Conservation (phyloP, 805 yeast genomes). For the Clavispora asparagi region DNA sequence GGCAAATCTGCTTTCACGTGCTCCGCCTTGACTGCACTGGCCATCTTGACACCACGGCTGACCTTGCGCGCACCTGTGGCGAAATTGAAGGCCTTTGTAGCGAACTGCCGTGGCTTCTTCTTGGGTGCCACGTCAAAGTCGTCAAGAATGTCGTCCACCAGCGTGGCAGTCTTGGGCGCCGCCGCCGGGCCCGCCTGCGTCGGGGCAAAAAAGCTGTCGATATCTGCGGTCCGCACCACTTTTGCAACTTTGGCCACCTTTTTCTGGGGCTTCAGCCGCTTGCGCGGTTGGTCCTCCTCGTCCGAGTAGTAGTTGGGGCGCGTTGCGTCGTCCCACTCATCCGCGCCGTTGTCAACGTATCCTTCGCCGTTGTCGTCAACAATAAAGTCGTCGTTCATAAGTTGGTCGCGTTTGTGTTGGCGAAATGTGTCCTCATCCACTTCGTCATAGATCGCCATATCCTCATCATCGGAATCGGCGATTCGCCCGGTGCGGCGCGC, state of each 20-base stretch:
- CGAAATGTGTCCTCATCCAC: slow-evolving; percentile 78
- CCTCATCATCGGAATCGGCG: slow-evolving; percentile 37
- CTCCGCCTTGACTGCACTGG: slow-evolving; percentile 11
- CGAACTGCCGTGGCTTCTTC: slow-evolving; percentile 12
- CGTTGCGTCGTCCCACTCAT: slow-evolving; percentile 70
- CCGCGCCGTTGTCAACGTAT: slow-evolving; percentile 88
- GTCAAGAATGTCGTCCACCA: slow-evolving; percentile 16
- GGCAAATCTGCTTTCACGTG: slow-evolving; percentile 1
- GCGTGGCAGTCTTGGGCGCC: slow-evolving; percentile 17
- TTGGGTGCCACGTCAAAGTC: slow-evolving; percentile 14
- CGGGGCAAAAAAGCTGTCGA: slow-evolving; percentile 47
- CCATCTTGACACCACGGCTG: not conserved
- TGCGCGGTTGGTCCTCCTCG: slow-evolving; percentile 41
- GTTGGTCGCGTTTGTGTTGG: slow-evolving; percentile 69
- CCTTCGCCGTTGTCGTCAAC: slow-evolving; percentile 94
- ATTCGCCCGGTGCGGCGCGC: slow-evolving; percentile 58
- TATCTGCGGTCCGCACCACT: slow-evolving; percentile 41
- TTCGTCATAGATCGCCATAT: slow-evolving; percentile 72
- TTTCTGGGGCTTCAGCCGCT: slow-evolving; percentile 13
- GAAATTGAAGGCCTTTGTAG: slow-evolving; percentile 32
- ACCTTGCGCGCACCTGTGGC: slow-evolving; percentile 15
- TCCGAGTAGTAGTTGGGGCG: slow-evolving; percentile 52
- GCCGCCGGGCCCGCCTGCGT: slow-evolving; percentile 15
- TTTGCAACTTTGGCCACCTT: slow-evolving; percentile 27
- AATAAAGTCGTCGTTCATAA: slow-evolving; percentile 86